Conservation (phyloP, 257 asterid species). For the Scutellaria baicalensis region DNA sequence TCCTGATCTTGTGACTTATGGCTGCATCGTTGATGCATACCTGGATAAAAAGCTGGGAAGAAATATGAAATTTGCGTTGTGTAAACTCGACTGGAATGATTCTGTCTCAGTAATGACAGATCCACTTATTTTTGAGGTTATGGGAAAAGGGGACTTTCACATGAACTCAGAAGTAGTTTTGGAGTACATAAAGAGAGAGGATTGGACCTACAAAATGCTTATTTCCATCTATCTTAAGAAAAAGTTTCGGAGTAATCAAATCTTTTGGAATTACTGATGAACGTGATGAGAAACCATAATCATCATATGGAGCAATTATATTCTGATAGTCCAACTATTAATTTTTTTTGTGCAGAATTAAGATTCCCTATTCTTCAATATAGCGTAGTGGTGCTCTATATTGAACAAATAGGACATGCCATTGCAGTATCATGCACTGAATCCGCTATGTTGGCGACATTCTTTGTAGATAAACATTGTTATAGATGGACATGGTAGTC, state of each 20-base stretch:
- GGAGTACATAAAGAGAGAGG: slow-evolving; percentile 37
- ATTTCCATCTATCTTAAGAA: slow-evolving; percentile 59
- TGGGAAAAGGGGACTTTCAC: slow-evolving; percentile 95
- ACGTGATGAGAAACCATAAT: background rate
- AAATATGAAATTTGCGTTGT: slow-evolving; percentile 63
- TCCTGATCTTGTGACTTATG: slow-evolving; percentile 90
- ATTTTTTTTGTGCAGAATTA: background rate
- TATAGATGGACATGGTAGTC: background rate
- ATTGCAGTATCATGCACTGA: background rate
- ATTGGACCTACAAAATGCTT: slow-evolving; percentile 61
- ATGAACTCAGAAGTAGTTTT: slow-evolving; percentile 50
- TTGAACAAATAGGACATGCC: background rate
- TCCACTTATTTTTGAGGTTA: slow-evolving; percentile 58
- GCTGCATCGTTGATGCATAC: slow-evolving; percentile 79
- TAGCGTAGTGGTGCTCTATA: background rate
- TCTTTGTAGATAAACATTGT: background rate
- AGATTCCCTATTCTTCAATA: background rate
- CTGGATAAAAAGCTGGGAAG: slow-evolving; percentile 67
- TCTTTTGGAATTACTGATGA: slow-evolving; percentile 85
- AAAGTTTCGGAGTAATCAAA: slow-evolving; percentile 52
- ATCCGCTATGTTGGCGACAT: background rate
- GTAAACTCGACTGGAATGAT: slow-evolving; percentile 32
- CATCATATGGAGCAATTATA: background rate
- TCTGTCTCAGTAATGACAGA: slow-evolving; percentile 48
- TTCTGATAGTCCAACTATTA: background rate